Evolutionary conservation across 2,329 filamentous ascomycete species (phyloP).

Genomic region (Aureobasidium sp.): DNA sequence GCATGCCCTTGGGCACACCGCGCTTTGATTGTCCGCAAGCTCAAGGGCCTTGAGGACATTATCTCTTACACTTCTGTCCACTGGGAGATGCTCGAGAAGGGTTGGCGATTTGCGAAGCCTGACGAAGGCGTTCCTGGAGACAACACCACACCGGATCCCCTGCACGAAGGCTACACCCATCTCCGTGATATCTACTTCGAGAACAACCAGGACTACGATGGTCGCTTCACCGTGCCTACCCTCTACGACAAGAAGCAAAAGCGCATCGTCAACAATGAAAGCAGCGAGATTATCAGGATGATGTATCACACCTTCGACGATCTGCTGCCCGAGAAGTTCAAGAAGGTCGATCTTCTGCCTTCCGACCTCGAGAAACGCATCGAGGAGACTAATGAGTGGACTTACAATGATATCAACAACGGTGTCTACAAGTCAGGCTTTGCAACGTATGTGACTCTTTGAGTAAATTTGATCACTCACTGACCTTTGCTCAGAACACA

Average conservation of each 20-base stretch:
- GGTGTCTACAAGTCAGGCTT: constrained; percentile 44
- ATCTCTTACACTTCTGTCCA: constrained; percentile 76
- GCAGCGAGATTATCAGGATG: constrained; percentile 82
- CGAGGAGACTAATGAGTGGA: constrained; percentile 43
- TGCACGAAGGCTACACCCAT: constrained; percentile 60
- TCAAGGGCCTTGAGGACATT: constrained; percentile 86
- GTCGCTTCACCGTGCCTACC: constrained; percentile 77
- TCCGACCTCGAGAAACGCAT: constrained; percentile 36
- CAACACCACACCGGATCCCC: constrained; percentile 50
- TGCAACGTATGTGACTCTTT: constrained; percentile 29
- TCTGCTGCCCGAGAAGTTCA: constrained; percentile 32
- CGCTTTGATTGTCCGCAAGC: constrained; percentile 73
- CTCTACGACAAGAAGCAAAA: constrained; percentile 59
- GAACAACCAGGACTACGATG: constrained; percentile 60
- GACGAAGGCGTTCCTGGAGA: constrained; percentile 50
- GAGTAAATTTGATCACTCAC: background rate
- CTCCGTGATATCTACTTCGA: constrained; percentile 74
- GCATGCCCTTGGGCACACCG: constrained; percentile 92
- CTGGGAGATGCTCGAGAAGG: constrained; percentile 71
- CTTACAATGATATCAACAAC: constrained; percentile 33
- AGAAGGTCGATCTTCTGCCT: constrained; percentile 37
- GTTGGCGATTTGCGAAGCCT: constrained; percentile 70
- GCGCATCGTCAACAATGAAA: constrained; percentile 76
- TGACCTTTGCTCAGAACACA: constrained; percentile 28
- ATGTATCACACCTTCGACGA: constrained; percentile 67